Evolutionary conservation across 2,329 filamentous ascomycete species (phyloP), one percentile per base, ranked within the genome.

Genomic region (Amauroascus verrucosus): DNA sequence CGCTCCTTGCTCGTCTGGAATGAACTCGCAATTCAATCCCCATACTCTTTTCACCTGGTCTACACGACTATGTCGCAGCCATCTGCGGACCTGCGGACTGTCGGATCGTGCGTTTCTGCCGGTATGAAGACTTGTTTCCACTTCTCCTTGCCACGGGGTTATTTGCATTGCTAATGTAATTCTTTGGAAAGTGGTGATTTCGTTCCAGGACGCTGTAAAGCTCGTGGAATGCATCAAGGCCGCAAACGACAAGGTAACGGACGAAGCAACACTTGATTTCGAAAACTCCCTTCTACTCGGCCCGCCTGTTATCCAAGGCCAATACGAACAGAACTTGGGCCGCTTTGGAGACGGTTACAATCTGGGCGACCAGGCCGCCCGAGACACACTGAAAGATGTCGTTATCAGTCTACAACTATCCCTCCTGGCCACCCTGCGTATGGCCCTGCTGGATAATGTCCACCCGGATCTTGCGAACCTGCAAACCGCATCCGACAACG

Each of bases 341-440:
- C 60, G 63, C 24, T 65, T 71, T 51, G 70, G 70, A 26, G 59
- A 62, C 26, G 56, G 56, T 28, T 71, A 68, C 55, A 64, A 64
- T 28, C 55, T 58, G 26, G 70, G 70, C 6, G 70, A 72, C 55
- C 60, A 60, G 35, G 61, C 64, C 40, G 66, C 69, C 16, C 61
- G 67, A 1, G 67, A 71, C 48, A 61, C 66, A 38, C 61, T 72
- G 56, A 70, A 70, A 56, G 67, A 70, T 54, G 67, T 72, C 38
- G 60, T 70, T 30, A 68, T 68, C 50, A 63, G 61, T 32, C 60
- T 72, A 1, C 69, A 72, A 56, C 57, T 64, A 40, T 62, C 62
- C 1, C 53, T 72, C 22, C 59, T 72, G 28, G 59, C 60, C 18
- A 64, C 64, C 20, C 63, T 72, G 8, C 63, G 64, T 3, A 60